A percentile compares a stretch with the other conserved stretches of the same genome.
Conservation (phyloP, 768 basidiomycete species). For the Xanthoconium purpureum region DNA sequence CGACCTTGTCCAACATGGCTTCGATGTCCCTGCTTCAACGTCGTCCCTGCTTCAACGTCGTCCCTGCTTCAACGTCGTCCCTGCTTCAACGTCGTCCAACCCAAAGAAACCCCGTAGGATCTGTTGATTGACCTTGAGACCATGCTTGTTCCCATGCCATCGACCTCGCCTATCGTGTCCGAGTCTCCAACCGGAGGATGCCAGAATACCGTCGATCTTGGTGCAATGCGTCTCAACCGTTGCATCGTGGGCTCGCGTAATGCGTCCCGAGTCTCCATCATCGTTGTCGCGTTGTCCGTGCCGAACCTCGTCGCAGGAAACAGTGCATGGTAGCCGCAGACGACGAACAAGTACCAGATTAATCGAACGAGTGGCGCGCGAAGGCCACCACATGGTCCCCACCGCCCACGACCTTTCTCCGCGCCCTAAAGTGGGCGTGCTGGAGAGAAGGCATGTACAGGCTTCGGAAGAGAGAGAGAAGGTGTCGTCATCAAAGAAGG, state of each 20-base stretch:
- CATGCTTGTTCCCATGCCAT: background rate
- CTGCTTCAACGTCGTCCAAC: no score
- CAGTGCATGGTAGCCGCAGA: background rate
- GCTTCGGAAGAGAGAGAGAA: background rate
- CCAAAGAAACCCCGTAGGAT: background rate
- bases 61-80: no score
- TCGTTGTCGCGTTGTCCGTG: background rate
- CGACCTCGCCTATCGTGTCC: background rate
- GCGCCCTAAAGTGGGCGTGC: constrained; percentile 17
- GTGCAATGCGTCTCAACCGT: background rate
- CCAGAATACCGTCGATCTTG: background rate
- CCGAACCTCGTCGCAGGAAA: background rate
- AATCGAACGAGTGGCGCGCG: background rate
- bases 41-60: no score
- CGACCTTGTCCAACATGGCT: background rate
- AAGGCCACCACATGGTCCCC: background rate
- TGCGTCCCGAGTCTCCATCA: background rate
- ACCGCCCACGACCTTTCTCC: constrained; percentile 8
- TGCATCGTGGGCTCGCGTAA: background rate
- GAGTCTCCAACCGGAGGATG: background rate
- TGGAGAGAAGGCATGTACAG: constrained; percentile 12
- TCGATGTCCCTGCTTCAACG: background rate
- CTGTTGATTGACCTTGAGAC: background rate
- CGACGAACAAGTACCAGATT: background rate
- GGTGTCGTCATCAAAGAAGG: background rate